Conservation (phyloP, 257 asterid genomes). For the Cinchona pubescens region DNA sequence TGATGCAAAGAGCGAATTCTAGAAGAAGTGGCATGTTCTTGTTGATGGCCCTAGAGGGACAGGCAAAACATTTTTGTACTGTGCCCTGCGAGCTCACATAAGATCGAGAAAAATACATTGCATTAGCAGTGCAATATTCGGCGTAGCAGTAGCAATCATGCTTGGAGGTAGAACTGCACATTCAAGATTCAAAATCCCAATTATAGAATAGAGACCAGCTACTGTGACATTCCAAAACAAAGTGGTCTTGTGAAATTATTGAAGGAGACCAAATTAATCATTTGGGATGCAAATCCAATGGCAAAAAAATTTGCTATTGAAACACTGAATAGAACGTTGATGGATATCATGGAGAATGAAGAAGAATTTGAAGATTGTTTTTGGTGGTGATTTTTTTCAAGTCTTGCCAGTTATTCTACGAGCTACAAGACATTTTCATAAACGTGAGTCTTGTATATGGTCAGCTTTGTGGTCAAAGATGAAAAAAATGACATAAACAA, state of each 20-base stretch:
- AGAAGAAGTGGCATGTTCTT: neutral
- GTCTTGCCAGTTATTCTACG: neutral
- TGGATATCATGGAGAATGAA: neutral
- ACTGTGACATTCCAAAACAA: neutral
- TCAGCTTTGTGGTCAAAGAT: neutral
- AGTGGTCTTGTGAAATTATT: no score
- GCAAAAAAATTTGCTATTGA: neutral
- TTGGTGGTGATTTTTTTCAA: neutral
- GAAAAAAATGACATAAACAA: neutral
- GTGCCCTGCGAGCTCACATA: neutral
- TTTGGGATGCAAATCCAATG: no score
- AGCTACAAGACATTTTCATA: neutral
- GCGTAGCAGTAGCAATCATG: constrained; percentile 1
- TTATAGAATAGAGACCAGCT: neutral
- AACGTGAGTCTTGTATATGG: neutral
- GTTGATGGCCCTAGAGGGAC: neutral
- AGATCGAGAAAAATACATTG: neutral
- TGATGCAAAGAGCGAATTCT: neutral
- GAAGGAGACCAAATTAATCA: no score
- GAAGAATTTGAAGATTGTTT: neutral
- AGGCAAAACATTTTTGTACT: neutral
- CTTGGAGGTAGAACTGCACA: neutral
- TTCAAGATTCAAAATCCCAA: neutral
- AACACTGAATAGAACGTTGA: neutral
- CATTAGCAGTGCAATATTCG: constrained; percentile 4